phyloP scores from a whole-genome alignment of 2,329 filamentous ascomycete species.

The Hypoxylon rubiginosum region DNA sequence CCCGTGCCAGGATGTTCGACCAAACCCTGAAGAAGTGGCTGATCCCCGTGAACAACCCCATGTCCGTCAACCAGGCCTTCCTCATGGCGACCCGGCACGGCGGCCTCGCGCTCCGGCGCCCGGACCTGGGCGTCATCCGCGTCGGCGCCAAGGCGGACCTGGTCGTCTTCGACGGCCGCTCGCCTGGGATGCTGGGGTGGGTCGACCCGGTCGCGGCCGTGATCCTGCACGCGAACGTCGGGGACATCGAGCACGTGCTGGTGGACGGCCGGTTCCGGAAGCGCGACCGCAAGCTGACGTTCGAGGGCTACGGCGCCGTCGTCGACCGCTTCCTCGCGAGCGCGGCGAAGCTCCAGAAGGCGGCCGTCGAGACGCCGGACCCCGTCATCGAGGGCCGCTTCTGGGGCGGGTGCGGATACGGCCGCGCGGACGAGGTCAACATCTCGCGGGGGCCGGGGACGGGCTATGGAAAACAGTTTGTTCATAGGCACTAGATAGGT shows the following conservation, averaged over 20 bases:
- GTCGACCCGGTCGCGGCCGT: slow-evolving; percentile 67
- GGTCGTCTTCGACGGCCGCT: slow-evolving; percentile 64
- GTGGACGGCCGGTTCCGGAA: slow-evolving; percentile 65
- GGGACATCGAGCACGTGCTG: slow-evolving; percentile 65
- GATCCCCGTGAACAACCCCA: slow-evolving; percentile 63
- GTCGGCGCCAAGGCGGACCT: slow-evolving; percentile 68
- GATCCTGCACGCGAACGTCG: slow-evolving; percentile 67
- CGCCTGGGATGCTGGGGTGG: slow-evolving; percentile 67
- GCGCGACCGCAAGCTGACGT: slow-evolving; percentile 55
- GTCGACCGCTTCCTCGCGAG: slow-evolving; percentile 53
- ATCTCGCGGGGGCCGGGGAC: slow-evolving; percentile 38
- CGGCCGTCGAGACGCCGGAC: slow-evolving; percentile 44
- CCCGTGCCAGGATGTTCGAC: slow-evolving; percentile 56
- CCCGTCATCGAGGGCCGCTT: slow-evolving; percentile 48
- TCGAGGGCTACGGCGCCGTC: slow-evolving; percentile 47
- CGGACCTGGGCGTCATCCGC: slow-evolving; percentile 64
- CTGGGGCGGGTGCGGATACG: slow-evolving; percentile 39
- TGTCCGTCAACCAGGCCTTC: slow-evolving; percentile 68
- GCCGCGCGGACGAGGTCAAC: slow-evolving; percentile 37
- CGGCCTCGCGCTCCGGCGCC: slow-evolving; percentile 63
- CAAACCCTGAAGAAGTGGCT: slow-evolving; percentile 57
- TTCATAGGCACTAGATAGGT: slow-evolving; percentile 12
- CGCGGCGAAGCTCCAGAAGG: slow-evolving; percentile 52
- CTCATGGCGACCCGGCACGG: slow-evolving; percentile 66
- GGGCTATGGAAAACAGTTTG: slow-evolving; percentile 46